phyloP scores from a whole-genome alignment of 306 rosid species.

The Lathyrus oleraceus region DNA sequence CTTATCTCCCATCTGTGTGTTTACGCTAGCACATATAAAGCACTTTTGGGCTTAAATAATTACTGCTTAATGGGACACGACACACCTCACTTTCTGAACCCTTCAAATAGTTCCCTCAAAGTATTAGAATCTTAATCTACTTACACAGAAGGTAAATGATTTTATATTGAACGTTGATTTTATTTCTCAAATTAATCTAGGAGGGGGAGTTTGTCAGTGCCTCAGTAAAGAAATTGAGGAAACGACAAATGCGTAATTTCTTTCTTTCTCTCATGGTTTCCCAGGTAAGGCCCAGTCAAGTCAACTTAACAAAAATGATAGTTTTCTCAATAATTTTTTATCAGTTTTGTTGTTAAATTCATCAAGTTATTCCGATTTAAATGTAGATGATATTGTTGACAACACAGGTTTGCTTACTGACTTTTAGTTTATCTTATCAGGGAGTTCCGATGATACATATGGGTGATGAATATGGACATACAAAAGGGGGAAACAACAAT shows the following conservation, averaged over 20 bases:
- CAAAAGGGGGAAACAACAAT: slow-evolving; percentile 98
- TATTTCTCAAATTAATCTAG: slow-evolving; percentile 48
- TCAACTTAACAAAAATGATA: slow-evolving; percentile 4
- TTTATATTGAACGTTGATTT: slow-evolving; percentile 28
- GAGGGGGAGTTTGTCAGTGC: slow-evolving; percentile 79
- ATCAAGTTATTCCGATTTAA: slow-evolving; percentile 15
- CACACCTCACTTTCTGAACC: slow-evolving; percentile 14
- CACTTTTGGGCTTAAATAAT: slow-evolving; percentile 7
- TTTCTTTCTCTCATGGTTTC: slow-evolving; percentile 90
- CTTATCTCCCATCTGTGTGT: background rate
- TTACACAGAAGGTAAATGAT: slow-evolving; percentile 7
- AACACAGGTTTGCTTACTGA: slow-evolving; percentile 25
- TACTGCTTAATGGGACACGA: background rate
- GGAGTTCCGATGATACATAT: slow-evolving; percentile 92
- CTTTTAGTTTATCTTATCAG: slow-evolving; percentile 45
- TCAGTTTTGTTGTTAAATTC: background rate
- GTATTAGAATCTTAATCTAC: slow-evolving; percentile 9
- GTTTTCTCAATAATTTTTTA: background rate
- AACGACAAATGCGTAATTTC: slow-evolving; percentile 89
- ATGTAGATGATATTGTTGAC: slow-evolving; percentile 11
- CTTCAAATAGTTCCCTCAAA: slow-evolving; percentile 5
- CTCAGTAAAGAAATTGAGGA: slow-evolving; percentile 77
- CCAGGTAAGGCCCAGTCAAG: slow-evolving; percentile 56
- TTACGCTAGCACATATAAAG: background rate
- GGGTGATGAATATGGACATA: slow-evolving; percentile 99